Evolutionary conservation across 257 asterid species (phyloP).

Genomic region (Prunella vulgaris): DNA sequence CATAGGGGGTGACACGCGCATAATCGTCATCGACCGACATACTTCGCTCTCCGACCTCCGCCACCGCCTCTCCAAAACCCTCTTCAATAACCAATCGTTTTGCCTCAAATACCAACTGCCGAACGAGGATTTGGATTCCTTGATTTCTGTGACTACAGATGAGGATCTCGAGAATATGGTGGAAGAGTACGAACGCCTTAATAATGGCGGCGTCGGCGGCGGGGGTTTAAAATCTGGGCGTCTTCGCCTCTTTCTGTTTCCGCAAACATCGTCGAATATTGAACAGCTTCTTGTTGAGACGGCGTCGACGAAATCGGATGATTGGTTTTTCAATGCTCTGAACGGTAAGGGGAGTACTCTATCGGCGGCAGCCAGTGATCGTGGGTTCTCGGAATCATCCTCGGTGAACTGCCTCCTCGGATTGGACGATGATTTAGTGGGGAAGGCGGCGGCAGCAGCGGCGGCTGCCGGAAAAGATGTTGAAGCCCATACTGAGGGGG

Average conservation of each 20-base stretch:
- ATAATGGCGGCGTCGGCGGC: slow-evolving; percentile 9
- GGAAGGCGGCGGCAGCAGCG: slow-evolving; percentile 24
- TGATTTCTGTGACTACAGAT: slow-evolving; percentile 70
- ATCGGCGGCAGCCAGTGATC: slow-evolving; percentile 40
- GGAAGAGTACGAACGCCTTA: slow-evolving; percentile 84
- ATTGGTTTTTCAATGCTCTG: slow-evolving; percentile 80
- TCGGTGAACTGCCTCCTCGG: slow-evolving; percentile 74
- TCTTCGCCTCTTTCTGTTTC: slow-evolving; percentile 55
- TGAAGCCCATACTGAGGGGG: slow-evolving; percentile 40
- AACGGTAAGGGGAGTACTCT: slow-evolving; percentile 50
- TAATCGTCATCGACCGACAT: slow-evolving; percentile 71
- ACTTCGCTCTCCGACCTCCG: slow-evolving; percentile 56
- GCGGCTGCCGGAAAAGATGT: slow-evolving; percentile 32
- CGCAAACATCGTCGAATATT: slow-evolving; percentile 31
- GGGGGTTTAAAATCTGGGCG: slow-evolving; percentile 39
- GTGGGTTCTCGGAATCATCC: slow-evolving; percentile 60
- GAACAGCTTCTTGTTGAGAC: slow-evolving; percentile 46
- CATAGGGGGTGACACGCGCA: slow-evolving; percentile 90
- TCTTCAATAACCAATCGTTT: slow-evolving; percentile 48
- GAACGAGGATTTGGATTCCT: slow-evolving; percentile 81
- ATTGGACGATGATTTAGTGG: slow-evolving; percentile 51
- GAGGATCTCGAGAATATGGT: slow-evolving; percentile 93
- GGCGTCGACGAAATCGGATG: slow-evolving; percentile 64
- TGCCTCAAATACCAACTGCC: slow-evolving; percentile 81
- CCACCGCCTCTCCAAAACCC: slow-evolving; percentile 68